Evolutionary conservation across 2,329 filamentous ascomycete species (phyloP).

Genomic region (Penicillium griseofulvum): DNA sequence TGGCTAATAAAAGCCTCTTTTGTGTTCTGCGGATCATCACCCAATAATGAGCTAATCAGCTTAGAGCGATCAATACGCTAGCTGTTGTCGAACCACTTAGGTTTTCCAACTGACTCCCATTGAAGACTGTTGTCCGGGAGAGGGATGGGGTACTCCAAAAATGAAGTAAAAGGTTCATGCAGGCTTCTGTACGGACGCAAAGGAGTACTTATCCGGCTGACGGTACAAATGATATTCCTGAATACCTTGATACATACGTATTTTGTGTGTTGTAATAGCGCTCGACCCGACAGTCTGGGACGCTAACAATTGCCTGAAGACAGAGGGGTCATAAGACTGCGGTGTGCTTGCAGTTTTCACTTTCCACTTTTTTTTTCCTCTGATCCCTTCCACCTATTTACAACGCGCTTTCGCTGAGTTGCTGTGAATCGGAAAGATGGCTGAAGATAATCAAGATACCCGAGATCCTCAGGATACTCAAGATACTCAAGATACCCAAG

Average conservation of each 20-base stretch:
- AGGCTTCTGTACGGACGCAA: not conserved
- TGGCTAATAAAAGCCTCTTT: slow-evolving; percentile 8
- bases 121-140: slow-evolving; percentile 5
- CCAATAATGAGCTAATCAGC: slow-evolving; percentile 6
- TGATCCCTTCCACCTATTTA: slow-evolving; percentile 17
- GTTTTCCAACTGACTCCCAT: not conserved
- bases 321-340: slow-evolving; percentile 20
- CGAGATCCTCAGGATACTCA: too few species aligned
- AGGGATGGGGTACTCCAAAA: slow-evolving; percentile 9
- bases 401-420: not conserved
- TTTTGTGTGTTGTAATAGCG: not conserved
- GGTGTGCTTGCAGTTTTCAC: slow-evolving; percentile 12
- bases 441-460: too few species aligned
- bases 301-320: slow-evolving; percentile 16
- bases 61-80: slow-evolving; percentile 1
- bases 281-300: slow-evolving; percentile 14
- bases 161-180: not conserved
- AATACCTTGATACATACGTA: too few species aligned
- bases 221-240: not conserved
- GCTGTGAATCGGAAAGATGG: slow-evolving; percentile 3
- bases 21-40: slow-evolving; percentile 8
- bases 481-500: not conserved
- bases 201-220: not conserved
- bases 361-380: slow-evolving; percentile 4
- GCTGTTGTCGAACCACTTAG: not conserved